These are phyloP conservation scores for Chrysoporthe austroafricana DNA, from an alignment of 2,329 filamentous ascomycete species.

Conservation along the genomic window DNA sequence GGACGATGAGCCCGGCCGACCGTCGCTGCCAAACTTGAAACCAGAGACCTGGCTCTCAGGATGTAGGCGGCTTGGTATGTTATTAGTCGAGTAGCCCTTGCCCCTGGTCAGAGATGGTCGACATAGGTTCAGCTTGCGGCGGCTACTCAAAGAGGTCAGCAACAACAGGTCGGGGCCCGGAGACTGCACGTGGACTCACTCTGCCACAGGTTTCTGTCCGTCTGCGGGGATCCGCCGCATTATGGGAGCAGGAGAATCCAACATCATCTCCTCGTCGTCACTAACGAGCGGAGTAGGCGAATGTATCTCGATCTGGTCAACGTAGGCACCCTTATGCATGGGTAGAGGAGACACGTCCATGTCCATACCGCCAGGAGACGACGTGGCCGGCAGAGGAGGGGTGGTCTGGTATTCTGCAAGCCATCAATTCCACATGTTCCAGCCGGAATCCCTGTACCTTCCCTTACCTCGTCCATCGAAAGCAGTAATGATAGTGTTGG, in stretches of 20 bases:
- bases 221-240: conserved; percentile 53
- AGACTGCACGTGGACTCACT: conserved; percentile 49
- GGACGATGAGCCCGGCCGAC: conserved; percentile 49
- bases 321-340: conserved; percentile 73
- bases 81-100: conserved; percentile 74
- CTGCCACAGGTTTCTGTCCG: conserved; percentile 52
- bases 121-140: conserved; percentile 68
- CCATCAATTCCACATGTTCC: conserved; percentile 32
- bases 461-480: conserved; percentile 62
- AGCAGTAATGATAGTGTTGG: conserved; percentile 66
- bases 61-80: conserved; percentile 62
- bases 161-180: conserved; percentile 27
- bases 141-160: conserved; percentile 49
- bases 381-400: conserved; percentile 76
- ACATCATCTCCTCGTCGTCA: conserved; percentile 52
- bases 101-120: conserved; percentile 75
- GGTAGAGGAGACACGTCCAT: conserved; percentile 96
- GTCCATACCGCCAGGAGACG: conserved; percentile 75
- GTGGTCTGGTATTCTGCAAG: conserved; percentile 75
- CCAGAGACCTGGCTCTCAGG: conserved; percentile 69
- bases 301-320: conserved; percentile 66
- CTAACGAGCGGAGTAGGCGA: conserved; percentile 70
- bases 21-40: conserved; percentile 71
- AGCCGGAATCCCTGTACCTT: conserved; percentile 4
- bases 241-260: conserved; percentile 60